Conservation (phyloP, 371 early-diverging fungal genomes). For the Mucor saturninus region DNA sequence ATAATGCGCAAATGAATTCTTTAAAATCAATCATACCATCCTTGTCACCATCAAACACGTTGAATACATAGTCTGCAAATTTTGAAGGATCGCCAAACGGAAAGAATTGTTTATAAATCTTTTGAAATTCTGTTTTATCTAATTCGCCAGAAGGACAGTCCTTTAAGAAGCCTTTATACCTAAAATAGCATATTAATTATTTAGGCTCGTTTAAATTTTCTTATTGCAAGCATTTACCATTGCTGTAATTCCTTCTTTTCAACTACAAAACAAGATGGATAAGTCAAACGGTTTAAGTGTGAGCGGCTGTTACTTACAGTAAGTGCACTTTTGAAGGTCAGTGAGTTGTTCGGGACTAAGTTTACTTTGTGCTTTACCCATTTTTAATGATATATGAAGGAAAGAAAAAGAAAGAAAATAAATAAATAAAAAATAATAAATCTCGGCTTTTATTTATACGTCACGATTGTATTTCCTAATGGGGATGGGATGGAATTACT, state of each 20-base stretch:
- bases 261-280: conserved; percentile 54
- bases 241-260: conserved; percentile 94
- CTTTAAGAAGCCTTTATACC: conserved; percentile 94
- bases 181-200: conserved; percentile 23
- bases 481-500: conserved; percentile 10
- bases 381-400: conserved; percentile 31
- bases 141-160: conserved; percentile 91
- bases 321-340: conserved; percentile 82
- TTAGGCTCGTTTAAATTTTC: not conserved
- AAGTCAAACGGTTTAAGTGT: not conserved
- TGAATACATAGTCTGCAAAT: conserved; percentile 91
- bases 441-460: conserved; percentile 8
- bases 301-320: conserved; percentile 66
- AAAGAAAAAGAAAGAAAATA: conserved; percentile 13
- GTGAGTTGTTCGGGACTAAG: conserved; percentile 79
- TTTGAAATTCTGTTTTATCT: conserved; percentile 85
- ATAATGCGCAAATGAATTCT: conserved; percentile 90
- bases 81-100: conserved; percentile 93
- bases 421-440: conserved; percentile 1
- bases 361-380: conserved; percentile 90
- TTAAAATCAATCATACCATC: conserved; percentile 91
- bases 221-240: conserved; percentile 63
- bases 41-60: conserved; percentile 88
- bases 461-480: not conserved
- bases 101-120: conserved; percentile 96